Evolutionary conservation across 139 green algal genomes (phyloP).

Genomic region (Ulvella scutata): DNA sequence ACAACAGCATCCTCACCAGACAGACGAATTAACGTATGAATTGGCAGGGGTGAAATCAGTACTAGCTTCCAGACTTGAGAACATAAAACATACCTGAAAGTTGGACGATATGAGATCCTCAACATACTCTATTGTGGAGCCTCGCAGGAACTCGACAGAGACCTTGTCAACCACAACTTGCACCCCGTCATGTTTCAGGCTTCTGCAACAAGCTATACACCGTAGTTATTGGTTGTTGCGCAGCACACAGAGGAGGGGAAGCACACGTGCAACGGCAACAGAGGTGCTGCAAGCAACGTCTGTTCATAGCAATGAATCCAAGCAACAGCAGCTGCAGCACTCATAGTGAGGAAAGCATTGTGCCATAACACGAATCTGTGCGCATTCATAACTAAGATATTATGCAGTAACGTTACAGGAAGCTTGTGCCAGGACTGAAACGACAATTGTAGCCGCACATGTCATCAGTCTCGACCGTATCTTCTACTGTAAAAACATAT

Average conservation of each 20-base stretch:
- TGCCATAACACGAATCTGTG: background rate
- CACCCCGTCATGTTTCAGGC: conserved; percentile 59
- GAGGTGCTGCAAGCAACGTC: background rate
- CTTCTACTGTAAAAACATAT: conserved; percentile 75
- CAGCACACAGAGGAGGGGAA: conserved; percentile 6
- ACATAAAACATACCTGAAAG: conserved; percentile 46
- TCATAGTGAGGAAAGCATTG: background rate
- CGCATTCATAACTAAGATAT: background rate
- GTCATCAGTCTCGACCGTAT: conserved; percentile 21
- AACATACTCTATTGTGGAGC: conserved; percentile 70
- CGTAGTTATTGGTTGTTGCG: background rate
- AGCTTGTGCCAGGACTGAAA: background rate
- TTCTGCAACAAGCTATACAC: conserved; percentile 13
- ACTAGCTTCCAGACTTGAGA: background rate
- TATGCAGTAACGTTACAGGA: background rate
- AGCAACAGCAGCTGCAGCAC: background rate
- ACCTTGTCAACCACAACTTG: conserved; percentile 67
- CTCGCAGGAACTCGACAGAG: conserved; percentile 70
- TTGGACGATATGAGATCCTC: conserved; percentile 70
- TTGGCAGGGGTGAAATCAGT: no score
- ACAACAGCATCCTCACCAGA: no score
- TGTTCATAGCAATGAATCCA: background rate
- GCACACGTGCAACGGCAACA: background rate
- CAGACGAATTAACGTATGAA: no score
- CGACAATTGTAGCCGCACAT: conserved; percentile 10